These are phyloP conservation scores for Pythium biforme DNA, from an alignment of 352 stramenopile species.

Conservation along the genomic window DNA sequence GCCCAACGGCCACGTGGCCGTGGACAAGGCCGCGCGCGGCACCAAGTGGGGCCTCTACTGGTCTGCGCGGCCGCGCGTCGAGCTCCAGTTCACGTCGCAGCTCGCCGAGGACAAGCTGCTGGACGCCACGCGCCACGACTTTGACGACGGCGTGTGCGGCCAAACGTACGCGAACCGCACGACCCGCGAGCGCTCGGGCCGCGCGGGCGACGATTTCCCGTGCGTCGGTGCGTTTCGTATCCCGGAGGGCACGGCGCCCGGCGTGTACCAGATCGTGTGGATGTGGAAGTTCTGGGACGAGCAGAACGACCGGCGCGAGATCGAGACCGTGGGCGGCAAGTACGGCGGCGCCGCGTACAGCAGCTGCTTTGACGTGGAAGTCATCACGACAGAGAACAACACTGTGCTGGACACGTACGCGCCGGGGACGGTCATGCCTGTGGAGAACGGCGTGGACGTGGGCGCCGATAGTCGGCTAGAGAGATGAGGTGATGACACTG, in stretches of 20 bases:
- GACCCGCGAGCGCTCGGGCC: slow-evolving; percentile 25
- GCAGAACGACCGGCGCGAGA: slow-evolving; percentile 44
- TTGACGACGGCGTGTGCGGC: slow-evolving; percentile 60
- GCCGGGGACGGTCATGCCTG: slow-evolving; percentile 4
- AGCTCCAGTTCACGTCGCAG: slow-evolving; percentile 39
- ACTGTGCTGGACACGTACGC: background rate
- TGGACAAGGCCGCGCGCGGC: slow-evolving; percentile 48
- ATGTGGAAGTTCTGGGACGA: slow-evolving; percentile 58
- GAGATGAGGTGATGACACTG: no score
- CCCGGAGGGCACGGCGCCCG: slow-evolving; percentile 33
- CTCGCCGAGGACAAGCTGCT: slow-evolving; percentile 46
- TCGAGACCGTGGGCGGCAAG: slow-evolving; percentile 38
- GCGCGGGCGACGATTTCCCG: slow-evolving; percentile 43
- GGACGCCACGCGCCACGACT: slow-evolving; percentile 52
- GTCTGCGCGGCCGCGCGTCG: slow-evolving; percentile 34
- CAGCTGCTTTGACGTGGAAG: slow-evolving; percentile 57
- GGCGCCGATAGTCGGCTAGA: background rate
- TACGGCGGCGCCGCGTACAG: slow-evolving; percentile 59
- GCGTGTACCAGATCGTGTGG: slow-evolving; percentile 62
- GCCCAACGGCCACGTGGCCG: slow-evolving; percentile 57
- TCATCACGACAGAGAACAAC: slow-evolving; percentile 15
- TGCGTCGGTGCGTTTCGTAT: slow-evolving; percentile 47
- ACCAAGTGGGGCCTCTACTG: slow-evolving; percentile 61
- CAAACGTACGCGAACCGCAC: slow-evolving; percentile 33
- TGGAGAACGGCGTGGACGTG: background rate